Conservation (phyloP, 768 basidiomycete species). For the Leccinum rimulosum region DNA sequence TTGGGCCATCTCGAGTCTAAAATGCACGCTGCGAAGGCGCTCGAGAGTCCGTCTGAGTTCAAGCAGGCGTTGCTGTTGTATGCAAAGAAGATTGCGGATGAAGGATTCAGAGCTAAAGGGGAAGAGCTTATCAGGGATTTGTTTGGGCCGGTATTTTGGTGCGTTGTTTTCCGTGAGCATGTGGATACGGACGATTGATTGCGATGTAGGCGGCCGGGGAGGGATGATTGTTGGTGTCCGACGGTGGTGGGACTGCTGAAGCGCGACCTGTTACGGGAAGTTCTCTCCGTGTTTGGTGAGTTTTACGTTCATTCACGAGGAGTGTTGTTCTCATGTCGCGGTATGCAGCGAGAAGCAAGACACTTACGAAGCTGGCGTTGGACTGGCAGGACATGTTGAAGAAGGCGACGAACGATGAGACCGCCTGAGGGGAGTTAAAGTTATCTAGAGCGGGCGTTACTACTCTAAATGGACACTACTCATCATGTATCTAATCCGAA, state of each 20-base stretch:
- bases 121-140: constrained; percentile 92
- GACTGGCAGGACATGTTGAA: constrained; percentile 84
- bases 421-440: constrained; percentile 3
- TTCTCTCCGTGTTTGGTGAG: constrained; percentile 76
- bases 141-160: constrained; percentile 90
- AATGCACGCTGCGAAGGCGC: constrained; percentile 64
- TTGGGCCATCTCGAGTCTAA: constrained; percentile 87
- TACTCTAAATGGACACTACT: background rate
- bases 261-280: constrained; percentile 80
- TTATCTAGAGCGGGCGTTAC: background rate
- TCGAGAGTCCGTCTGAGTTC: constrained; percentile 87
- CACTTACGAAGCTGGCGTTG: constrained; percentile 66
- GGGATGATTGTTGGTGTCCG: constrained; percentile 64
- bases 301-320: constrained; percentile 5
- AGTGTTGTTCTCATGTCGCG: constrained; percentile 6
- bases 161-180: constrained; percentile 29
- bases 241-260: constrained; percentile 70
- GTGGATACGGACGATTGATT: background rate
- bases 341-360: constrained; percentile 65
- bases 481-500: background rate
- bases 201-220: constrained; percentile 57
- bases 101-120: constrained; percentile 82
- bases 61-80: constrained; percentile 73
- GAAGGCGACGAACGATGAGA: constrained; percentile 55
- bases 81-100: constrained; percentile 83